These are phyloP conservation scores for Neonothopanus nambi DNA, from an alignment of 1,284 basidiomycete genomes.

Conservation along the genomic window DNA sequence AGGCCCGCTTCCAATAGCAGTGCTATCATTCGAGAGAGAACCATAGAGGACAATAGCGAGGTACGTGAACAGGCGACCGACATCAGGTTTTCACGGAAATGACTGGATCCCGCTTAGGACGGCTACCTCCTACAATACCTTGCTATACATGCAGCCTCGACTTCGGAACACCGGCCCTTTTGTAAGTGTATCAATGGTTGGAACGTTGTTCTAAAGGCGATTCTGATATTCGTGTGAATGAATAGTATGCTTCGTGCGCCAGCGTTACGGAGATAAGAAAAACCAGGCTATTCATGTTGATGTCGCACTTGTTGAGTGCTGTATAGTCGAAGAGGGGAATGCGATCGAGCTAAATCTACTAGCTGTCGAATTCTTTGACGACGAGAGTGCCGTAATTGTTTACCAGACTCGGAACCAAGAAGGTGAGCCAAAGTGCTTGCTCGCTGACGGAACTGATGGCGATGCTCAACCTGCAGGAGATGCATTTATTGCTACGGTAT, in stretches of 20 bases:
- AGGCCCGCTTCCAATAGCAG: constrained; percentile 17
- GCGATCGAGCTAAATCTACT: constrained; percentile 48
- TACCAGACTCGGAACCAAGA: constrained; percentile 45
- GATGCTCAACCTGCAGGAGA: constrained; percentile 39
- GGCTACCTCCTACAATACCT: constrained; percentile 48
- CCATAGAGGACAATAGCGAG: constrained; percentile 33
- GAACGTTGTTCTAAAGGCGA: background rate
- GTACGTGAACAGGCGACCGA: constrained; percentile 10
- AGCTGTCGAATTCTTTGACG: constrained; percentile 76
- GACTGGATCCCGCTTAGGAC: constrained; percentile 29
- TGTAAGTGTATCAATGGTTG: constrained; percentile 30
- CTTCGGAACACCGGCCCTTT: constrained; percentile 34
- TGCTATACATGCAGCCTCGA: constrained; percentile 35
- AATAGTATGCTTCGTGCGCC: constrained; percentile 55
- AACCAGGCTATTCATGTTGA: constrained; percentile 35
- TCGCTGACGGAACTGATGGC: constrained; percentile 30
- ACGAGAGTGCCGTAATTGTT: constrained; percentile 62
- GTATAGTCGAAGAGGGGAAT: constrained; percentile 37
- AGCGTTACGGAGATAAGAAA: constrained; percentile 44
- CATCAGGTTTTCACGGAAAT: constrained; percentile 24
- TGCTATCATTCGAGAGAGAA: constrained; percentile 52
- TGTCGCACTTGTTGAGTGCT: constrained; percentile 54
- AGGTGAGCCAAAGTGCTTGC: constrained; percentile 35
- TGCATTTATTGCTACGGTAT: constrained; percentile 57
- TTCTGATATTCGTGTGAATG: constrained; percentile 13